Conservation (phyloP, 2,329 filamentous ascomycete species). For the Emmonsiellopsis sp. region DNA sequence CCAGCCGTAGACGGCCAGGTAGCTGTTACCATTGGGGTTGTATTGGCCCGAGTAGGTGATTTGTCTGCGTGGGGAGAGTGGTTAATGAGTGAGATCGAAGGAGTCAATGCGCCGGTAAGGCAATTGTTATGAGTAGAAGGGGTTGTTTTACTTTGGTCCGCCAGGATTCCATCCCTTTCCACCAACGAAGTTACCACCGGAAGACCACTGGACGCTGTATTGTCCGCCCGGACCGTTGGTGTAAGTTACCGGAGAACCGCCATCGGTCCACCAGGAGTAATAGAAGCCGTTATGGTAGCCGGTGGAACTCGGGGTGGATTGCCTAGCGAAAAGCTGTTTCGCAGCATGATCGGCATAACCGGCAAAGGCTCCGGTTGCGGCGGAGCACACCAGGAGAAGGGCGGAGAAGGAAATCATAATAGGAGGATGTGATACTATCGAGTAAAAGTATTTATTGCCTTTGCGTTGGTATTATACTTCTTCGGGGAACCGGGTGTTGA, state of each 20-base stretch:
- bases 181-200: conserved; percentile 40
- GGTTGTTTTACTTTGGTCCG: conserved; percentile 18
- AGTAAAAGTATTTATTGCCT: no score
- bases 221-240: conserved; percentile 43
- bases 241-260: conserved; percentile 42
- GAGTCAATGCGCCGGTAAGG: background rate
- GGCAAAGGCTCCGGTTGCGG: no score
- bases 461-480: no score
- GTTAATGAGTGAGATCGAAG: background rate
- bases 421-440: no score
- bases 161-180: conserved; percentile 44
- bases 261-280: conserved; percentile 53
- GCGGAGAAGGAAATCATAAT: no score
- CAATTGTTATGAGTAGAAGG: background rate
- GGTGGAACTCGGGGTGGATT: conserved; percentile 34
- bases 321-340: conserved; percentile 5
- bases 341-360: no score
- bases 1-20: conserved; percentile 34
- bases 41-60: conserved; percentile 43
- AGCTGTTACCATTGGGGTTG: conserved; percentile 40
- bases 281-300: conserved; percentile 50
- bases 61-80: conserved; percentile 22
- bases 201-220: conserved; percentile 42
- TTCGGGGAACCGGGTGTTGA: no score
- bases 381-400: no score